Base-by-base conservation (phyloP, 805 yeast genomes). In the Barnettozyma californica region DNA sequence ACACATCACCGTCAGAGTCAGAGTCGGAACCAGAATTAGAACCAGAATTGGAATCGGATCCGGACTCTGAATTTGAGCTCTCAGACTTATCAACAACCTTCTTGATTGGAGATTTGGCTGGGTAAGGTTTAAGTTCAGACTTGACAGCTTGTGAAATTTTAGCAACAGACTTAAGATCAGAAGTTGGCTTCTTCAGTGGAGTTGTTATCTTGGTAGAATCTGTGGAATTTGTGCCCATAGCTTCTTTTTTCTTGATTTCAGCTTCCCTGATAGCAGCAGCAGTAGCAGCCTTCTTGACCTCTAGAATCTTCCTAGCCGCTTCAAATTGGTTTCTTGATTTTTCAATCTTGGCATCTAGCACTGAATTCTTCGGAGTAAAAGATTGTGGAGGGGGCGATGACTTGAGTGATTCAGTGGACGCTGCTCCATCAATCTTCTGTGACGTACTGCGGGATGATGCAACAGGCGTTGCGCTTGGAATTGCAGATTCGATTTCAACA, bases 1-100 rank as follows among this genome's bases (percentile, higher is more conserved):
- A 51, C 9, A 62, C 57, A 7, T 51, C 61, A 13, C 57, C 47
- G 7, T 55, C 61, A 4, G 58, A 57, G 6, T 54, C 65, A 2
- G 59, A 50, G 10, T 27, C 48, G 21, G 52, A 39, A 4, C 43
- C 51, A 4, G 57, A 42, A 9, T 43, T 52, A 11, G 54, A 44
- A 5, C 44, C 47, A 11, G 53, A 46, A 9, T 45, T 45, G 6
- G 45, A 47, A 13, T 43, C 43, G 16, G 48, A 52, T 10, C 23
- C 39, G 5, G 31, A 20, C 9, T 39, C 43, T 21, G 6, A 14
- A 18, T 18, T 41, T 20, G 26, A 19, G 9, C 18, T 38, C 4
- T 40, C 38, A 29, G 23, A 13, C 37, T 42, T 42, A 29, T 33
- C 33, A 9, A 34, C 31, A 33, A 33, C 29, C 27, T 34, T 43